Evolutionary conservation across 768 basidiomycete genomes (phyloP).

Genomic region (Tylopilus vinaceipallidus): DNA sequence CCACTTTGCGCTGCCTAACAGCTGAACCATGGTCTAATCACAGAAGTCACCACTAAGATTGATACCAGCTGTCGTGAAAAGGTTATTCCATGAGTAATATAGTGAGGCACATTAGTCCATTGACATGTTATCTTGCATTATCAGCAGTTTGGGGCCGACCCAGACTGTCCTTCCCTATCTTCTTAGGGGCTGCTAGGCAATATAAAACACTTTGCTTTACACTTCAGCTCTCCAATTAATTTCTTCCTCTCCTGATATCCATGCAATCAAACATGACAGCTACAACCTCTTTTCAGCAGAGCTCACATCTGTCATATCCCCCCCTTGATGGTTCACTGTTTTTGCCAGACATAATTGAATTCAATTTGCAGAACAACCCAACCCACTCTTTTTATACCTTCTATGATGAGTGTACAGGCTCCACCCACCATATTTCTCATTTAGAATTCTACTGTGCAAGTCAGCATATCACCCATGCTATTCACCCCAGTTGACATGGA

Average conservation of each 20-base stretch:
- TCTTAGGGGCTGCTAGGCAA: neutral
- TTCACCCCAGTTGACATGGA: conserved; percentile 35
- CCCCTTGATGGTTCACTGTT: conserved; percentile 35
- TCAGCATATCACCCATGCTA: conserved; percentile 40
- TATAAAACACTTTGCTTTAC: neutral
- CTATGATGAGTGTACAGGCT: conserved; percentile 16
- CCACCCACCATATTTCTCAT: conserved; percentile 33
- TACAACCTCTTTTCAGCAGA: neutral
- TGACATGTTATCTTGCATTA: no score
- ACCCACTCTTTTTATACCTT: conserved; percentile 32
- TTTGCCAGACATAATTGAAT: conserved; percentile 18
- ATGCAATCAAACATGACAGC: neutral
- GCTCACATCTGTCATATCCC: conserved; percentile 9
- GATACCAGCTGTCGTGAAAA: no score
- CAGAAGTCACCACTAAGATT: no score
- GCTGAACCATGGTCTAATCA: no score
- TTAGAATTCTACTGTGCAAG: conserved; percentile 45
- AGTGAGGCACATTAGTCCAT: no score
- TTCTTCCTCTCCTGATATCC: neutral
- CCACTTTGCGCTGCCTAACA: neutral
- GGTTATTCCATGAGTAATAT: no score
- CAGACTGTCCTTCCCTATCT: neutral
- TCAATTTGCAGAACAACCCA: conserved; percentile 34
- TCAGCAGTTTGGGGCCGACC: no score
- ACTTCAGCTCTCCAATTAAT: neutral